These are phyloP conservation scores for Linnemannia zychae DNA, from an alignment of 192 early-diverging fungal species.

Conservation along the genomic window DNA sequence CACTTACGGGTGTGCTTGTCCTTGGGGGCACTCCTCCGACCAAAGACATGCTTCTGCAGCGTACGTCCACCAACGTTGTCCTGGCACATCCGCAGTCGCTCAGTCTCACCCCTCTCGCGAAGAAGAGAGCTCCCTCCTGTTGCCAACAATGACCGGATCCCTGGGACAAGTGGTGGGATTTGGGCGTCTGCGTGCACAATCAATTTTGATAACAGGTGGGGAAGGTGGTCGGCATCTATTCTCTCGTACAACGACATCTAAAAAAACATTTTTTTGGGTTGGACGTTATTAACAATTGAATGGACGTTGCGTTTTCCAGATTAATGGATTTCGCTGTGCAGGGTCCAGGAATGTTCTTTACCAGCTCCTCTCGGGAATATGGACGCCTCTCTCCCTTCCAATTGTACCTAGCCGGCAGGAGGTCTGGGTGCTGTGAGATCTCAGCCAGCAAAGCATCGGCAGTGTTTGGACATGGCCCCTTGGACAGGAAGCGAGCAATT, in stretches of 20 bases:
- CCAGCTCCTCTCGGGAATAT: constrained; percentile 70
- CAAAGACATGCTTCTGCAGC: constrained; percentile 28
- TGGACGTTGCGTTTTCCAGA: not conserved
- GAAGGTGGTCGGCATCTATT: constrained; percentile 55
- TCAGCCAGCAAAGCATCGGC: constrained; percentile 65
- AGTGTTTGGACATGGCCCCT: constrained; percentile 67
- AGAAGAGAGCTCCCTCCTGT: constrained; percentile 47
- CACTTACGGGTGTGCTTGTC: constrained; percentile 37
- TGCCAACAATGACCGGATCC: constrained; percentile 53
- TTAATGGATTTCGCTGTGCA: constrained; percentile 33
- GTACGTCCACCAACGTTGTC: constrained; percentile 15
- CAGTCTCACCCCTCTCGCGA: constrained; percentile 37
- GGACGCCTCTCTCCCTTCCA: constrained; percentile 75
- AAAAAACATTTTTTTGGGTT: constrained; percentile 6
- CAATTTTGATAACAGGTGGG: constrained; percentile 37
- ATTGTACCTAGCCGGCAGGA: constrained; percentile 77
- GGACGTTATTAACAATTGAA: not conserved
- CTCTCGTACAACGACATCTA: constrained; percentile 40
- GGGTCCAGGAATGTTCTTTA: constrained; percentile 37
- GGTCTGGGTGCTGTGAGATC: constrained; percentile 58
- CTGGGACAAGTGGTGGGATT: constrained; percentile 57
- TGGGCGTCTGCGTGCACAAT: constrained; percentile 48
- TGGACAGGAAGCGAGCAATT: constrained; percentile 76
- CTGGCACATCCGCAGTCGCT: constrained; percentile 23
- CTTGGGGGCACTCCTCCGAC: constrained; percentile 10